phyloP scores from a whole-genome alignment of 371 early-diverging fungal species.

The Apophysomyces ossiformis region DNA sequence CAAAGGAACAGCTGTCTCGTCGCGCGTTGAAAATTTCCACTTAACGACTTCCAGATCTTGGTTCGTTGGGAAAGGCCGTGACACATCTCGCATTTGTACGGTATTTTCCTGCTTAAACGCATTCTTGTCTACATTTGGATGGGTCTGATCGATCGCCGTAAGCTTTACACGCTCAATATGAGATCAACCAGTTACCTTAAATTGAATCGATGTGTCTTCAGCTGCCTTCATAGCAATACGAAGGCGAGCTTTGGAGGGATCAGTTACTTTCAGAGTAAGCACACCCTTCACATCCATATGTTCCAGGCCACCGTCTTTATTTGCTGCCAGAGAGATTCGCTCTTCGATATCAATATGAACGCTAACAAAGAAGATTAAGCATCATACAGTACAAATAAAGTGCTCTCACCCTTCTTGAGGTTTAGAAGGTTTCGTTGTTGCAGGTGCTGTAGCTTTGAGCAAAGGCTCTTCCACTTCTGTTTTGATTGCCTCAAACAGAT shows the following conservation, averaged over 20 bases:
- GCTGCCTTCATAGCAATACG: constrained; percentile 58
- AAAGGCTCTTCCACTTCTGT: constrained; percentile 69
- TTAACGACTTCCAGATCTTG: constrained; percentile 85
- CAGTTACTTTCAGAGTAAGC: constrained; percentile 76
- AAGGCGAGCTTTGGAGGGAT: constrained; percentile 62
- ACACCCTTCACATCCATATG: constrained; percentile 93
- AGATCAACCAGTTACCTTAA: constrained; percentile 60
- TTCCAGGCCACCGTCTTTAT: constrained; percentile 91
- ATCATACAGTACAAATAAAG: neutral
- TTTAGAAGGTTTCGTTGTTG: constrained; percentile 24
- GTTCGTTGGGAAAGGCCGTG: constrained; percentile 86
- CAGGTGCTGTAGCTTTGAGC: constrained; percentile 23
- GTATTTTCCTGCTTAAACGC: constrained; percentile 71
- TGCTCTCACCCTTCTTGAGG: constrained; percentile 28
- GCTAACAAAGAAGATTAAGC: constrained; percentile 38
- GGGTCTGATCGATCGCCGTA: constrained; percentile 64
- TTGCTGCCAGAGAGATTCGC: constrained; percentile 79
- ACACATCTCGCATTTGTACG: constrained; percentile 82
- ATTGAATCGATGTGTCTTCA: constrained; percentile 71
- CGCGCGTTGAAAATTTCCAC: constrained; percentile 84
- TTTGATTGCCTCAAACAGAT: constrained; percentile 85
- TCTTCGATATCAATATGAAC: constrained; percentile 91
- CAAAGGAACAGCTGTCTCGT: constrained; percentile 85
- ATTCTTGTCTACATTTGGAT: constrained; percentile 97
- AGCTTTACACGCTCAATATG: neutral